Percentiles rank a stretch among this genome's conserved stretches.
Evolutionary conservation across 495 filamentous ascomycete genomes (phyloP).

Genomic region (Penicillium roqueforti): DNA sequence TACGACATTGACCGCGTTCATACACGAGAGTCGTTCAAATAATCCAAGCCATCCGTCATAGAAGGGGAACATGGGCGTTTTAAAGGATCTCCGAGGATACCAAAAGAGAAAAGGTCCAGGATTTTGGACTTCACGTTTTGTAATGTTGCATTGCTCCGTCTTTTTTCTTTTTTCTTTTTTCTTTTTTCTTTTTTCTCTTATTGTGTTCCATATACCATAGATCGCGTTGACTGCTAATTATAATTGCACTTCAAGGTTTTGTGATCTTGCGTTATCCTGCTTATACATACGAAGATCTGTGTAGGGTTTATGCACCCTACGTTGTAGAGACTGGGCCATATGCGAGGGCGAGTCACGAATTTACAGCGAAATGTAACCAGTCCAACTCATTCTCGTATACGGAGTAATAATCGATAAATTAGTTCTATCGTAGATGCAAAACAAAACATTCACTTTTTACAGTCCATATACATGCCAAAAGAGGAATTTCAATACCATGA

Average conservation of each 20-base stretch:
- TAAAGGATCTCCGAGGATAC: neutral
- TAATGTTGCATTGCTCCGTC: neutral
- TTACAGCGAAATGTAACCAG: neutral
- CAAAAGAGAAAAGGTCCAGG: neutral
- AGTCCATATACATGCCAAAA: conserved; percentile 1
- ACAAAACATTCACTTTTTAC: neutral
- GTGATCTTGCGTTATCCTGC: neutral
- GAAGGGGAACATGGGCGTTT: neutral
- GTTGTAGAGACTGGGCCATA: neutral
- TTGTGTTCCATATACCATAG: neutral
- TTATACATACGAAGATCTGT: too few relatives aligned
- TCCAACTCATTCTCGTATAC: neutral
- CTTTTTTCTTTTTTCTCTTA: too few relatives aligned
- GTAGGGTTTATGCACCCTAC: too few relatives aligned
- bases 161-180: neutral
- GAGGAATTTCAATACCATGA: conserved; percentile 2
- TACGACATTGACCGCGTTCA: conserved; percentile 31
- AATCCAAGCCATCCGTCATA: neutral
- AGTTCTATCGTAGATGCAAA: conserved; percentile 4
- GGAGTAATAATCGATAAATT: conserved; percentile 1
- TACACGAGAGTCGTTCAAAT: conserved; percentile 30
- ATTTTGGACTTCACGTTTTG: neutral
- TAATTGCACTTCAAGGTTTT: neutral
- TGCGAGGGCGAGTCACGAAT: too few relatives aligned
- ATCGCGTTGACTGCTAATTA: conserved; percentile 2